Conservation (phyloP, 805 yeast genomes). For the Metschnikowia matae region DNA sequence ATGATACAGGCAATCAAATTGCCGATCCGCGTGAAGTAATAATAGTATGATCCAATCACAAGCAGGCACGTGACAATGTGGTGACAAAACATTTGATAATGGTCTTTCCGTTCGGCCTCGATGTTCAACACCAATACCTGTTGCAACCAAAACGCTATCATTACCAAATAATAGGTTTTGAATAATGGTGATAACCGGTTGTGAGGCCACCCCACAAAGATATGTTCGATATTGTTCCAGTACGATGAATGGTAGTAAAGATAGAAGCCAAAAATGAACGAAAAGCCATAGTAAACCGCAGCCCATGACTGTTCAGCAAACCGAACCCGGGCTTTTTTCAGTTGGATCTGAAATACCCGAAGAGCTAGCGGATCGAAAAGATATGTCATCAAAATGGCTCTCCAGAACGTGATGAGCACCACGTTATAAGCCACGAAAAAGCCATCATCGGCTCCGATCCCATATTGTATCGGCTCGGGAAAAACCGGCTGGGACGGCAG, state of each 20-base stretch:
- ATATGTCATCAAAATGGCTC: constrained; percentile 58
- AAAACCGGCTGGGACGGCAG: neutral
- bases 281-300: constrained; percentile 50
- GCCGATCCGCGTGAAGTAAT: constrained; percentile 72
- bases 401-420: constrained; percentile 50
- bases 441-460: constrained; percentile 52
- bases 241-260: constrained; percentile 58
- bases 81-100: constrained; percentile 81
- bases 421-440: constrained; percentile 54
- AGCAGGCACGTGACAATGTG: constrained; percentile 75
- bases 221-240: constrained; percentile 50
- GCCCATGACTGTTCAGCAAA: constrained; percentile 90
- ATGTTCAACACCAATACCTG: constrained; percentile 73
- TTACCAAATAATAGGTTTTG: constrained; percentile 68
- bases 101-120: constrained; percentile 79
- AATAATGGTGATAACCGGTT: constrained; percentile 46
- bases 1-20: constrained; percentile 71
- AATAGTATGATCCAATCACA: constrained; percentile 66
- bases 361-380: constrained; percentile 56
- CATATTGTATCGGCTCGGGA: constrained; percentile 33
- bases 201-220: constrained; percentile 76
- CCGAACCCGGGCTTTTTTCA: constrained; percentile 53
- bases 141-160: constrained; percentile 76
- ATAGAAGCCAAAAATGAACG: constrained; percentile 54
- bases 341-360: constrained; percentile 37